phyloP scores from a whole-genome alignment of 1,284 basidiomycete species.

The Bjerkandera adusta region DNA sequence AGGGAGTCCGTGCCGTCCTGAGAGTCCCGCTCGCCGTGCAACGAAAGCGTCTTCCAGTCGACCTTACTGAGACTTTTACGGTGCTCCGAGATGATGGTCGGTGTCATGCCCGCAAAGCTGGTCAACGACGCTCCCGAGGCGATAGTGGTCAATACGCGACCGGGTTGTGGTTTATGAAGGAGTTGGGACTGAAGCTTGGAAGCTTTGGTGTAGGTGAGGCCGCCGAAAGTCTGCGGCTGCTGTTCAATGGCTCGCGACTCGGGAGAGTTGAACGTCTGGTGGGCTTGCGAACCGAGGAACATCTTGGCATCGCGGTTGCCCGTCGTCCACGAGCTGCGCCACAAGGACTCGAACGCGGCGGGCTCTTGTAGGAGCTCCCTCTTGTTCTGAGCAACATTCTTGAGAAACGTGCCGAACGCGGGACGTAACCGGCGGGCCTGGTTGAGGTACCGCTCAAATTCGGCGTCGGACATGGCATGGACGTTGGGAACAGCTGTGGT shows the following conservation, averaged over 20 bases:
- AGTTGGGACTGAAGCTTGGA: conserved; percentile 52
- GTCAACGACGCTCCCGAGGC: conserved; percentile 7
- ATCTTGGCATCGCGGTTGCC: conserved; percentile 24
- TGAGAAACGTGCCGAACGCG: conserved; percentile 48
- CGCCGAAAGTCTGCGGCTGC: conserved; percentile 62
- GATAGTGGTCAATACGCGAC: conserved; percentile 46
- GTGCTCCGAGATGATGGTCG: conserved; percentile 15
- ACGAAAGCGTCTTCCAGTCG: conserved; percentile 17
- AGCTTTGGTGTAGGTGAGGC: conserved; percentile 55
- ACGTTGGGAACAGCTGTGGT: conserved; percentile 27
- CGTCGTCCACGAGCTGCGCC: conserved; percentile 17
- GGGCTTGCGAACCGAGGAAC: conserved; percentile 29
- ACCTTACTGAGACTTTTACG: conserved; percentile 3
- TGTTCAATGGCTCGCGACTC: conserved; percentile 50
- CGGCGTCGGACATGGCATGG: conserved; percentile 34
- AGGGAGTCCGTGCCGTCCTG: conserved; percentile 20
- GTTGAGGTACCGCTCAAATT: conserved; percentile 59
- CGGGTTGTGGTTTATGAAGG: conserved; percentile 51
- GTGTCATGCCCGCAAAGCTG: conserved; percentile 30
- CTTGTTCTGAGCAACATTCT: conserved; percentile 20
- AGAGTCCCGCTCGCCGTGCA: conserved; percentile 5
- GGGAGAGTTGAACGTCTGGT: conserved; percentile 22
- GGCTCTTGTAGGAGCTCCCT: background rate
- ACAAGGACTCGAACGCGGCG: conserved; percentile 31
- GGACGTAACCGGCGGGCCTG: conserved; percentile 55